A percentile compares a stretch with the other conserved stretches of the same genome.
These are phyloP conservation scores for Cladobotryum protrusum DNA, from an alignment of 2,329 filamentous ascomycete genomes.

Conservation along the genomic window DNA sequence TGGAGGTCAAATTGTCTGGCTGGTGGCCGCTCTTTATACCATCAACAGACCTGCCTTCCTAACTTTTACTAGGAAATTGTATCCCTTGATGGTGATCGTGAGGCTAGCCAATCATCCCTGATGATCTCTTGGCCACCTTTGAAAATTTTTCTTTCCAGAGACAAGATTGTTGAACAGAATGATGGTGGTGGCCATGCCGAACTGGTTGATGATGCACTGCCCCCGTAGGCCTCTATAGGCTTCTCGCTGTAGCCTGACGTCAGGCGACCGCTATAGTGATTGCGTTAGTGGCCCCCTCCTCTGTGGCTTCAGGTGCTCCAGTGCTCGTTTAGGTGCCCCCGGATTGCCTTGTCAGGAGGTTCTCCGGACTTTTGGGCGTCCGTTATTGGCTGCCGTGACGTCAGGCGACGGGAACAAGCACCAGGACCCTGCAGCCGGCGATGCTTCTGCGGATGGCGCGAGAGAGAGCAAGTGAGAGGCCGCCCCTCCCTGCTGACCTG, in stretches of 20 bases:
- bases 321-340: background rate
- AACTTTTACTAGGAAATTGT: too few relatives aligned
- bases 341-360: background rate
- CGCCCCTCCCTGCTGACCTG: constrained; percentile 6
- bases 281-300: background rate
- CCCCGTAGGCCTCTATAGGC: constrained; percentile 36
- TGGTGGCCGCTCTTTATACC: too few relatives aligned
- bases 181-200: background rate
- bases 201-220: constrained; percentile 11
- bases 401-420: constrained; percentile 4
- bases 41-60: too few relatives aligned
- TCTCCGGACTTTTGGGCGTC: background rate
- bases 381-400: constrained; percentile 8
- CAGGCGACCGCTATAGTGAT: constrained; percentile 6
- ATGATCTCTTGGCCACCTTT: constrained; percentile 1
- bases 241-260: constrained; percentile 6
- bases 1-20: too few relatives aligned
- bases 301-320: background rate
- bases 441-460: background rate
- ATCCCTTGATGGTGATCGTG: too few relatives aligned
- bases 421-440: background rate
- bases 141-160: background rate
- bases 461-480: background rate
- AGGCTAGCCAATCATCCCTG: background rate
- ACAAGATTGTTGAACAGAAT: background rate